Conservation (phyloP, 768 basidiomycete species). For the Lentinula lateritia region DNA sequence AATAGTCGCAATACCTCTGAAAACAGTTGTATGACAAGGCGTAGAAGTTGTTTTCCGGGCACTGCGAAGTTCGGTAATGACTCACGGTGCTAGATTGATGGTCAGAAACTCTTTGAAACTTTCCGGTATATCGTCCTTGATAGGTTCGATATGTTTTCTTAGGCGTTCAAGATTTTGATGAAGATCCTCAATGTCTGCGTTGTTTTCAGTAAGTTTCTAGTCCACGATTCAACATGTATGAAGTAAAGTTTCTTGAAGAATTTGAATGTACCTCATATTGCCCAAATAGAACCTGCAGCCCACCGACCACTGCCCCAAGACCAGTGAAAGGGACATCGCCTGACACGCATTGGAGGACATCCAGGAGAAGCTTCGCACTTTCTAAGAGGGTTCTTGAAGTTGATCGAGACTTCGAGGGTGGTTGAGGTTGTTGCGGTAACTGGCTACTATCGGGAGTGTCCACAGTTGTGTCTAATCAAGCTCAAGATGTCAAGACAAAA, state of each 20-base stretch:
- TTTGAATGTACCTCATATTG: neutral
- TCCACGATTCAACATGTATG: neutral
- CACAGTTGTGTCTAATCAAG: neutral
- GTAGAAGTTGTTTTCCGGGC: neutral
- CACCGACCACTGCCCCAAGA: neutral
- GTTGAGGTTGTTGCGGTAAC: neutral
- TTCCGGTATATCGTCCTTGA: neutral
- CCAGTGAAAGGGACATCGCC: neutral
- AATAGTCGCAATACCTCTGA: neutral
- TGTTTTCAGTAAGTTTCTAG: neutral
- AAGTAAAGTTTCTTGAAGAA: too few relatives aligned
- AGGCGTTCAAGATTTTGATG: neutral
- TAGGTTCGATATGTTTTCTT: neutral
- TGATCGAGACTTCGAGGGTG: neutral
- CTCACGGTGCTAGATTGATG: neutral
- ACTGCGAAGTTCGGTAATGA: neutral
- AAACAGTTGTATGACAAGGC: too few relatives aligned
- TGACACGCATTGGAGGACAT: neutral
- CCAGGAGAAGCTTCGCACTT: neutral
- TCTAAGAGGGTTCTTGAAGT: neutral
- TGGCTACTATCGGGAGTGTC: neutral
- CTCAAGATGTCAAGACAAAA: neutral
- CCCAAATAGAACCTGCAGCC: neutral
- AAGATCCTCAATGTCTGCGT: neutral
- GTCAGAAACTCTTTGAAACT: neutral